These are phyloP conservation scores for Ogataea parapolymorpha DNA, from an alignment of 805 yeast species.

Conservation along the genomic window DNA sequence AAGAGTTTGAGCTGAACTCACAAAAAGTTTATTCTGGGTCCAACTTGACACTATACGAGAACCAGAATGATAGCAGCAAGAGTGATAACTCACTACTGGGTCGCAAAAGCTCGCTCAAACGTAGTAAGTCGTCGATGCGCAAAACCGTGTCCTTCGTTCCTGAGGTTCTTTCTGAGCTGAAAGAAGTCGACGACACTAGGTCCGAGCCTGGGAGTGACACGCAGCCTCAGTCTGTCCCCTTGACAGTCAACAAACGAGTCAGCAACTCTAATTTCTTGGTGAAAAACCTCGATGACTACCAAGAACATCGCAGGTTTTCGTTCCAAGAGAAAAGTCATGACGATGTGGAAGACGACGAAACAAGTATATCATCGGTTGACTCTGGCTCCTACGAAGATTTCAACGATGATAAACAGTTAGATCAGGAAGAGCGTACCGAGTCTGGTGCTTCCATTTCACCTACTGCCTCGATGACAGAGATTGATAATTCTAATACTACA, in stretches of 20 bases:
- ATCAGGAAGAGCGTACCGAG: slow-evolving; percentile 9
- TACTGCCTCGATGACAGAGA: slow-evolving; percentile 18
- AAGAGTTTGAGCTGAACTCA: slow-evolving; percentile 24
- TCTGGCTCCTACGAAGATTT: slow-evolving; percentile 2
- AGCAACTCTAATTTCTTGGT: slow-evolving; percentile 31
- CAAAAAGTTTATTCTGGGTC: slow-evolving; percentile 17
- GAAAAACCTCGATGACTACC: slow-evolving; percentile 32
- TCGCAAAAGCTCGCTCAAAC: slow-evolving; percentile 25
- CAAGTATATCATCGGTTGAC: slow-evolving; percentile 9
- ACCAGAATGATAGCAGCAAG: slow-evolving; percentile 13
- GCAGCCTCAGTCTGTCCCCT: slow-evolving; percentile 28
- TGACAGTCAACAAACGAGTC: slow-evolving; percentile 26
- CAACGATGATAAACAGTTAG: background rate
- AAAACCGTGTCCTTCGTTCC: slow-evolving; percentile 33
- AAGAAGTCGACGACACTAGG: slow-evolving; percentile 34
- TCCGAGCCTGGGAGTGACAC: slow-evolving; percentile 43
- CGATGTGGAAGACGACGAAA: slow-evolving; percentile 3
- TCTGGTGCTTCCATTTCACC: slow-evolving; percentile 31
- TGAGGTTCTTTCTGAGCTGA: slow-evolving; percentile 15
- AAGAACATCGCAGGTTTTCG: slow-evolving; percentile 17
- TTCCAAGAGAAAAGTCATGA: slow-evolving; percentile 9
- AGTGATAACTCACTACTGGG: slow-evolving; percentile 23
- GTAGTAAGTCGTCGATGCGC: slow-evolving; percentile 23
- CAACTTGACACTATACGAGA: slow-evolving; percentile 9
- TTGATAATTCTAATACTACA: slow-evolving; percentile 11